Conservation (phyloP, 1,139 yeast genomes). For the Magnusiomyces clavatus region DNA sequence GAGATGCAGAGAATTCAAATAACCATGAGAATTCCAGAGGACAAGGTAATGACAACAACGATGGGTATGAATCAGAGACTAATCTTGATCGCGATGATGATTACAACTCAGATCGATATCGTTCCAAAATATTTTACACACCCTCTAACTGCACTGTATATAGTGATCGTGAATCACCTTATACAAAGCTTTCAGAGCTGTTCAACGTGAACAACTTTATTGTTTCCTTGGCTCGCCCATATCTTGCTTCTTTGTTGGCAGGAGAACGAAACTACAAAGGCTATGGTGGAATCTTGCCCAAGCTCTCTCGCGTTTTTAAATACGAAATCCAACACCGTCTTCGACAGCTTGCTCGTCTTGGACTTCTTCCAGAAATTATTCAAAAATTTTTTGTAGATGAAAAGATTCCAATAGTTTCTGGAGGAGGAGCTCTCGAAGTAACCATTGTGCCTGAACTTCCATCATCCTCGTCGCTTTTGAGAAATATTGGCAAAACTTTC, state of each 20-base stretch:
- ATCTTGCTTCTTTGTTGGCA: slow-evolving; percentile 78
- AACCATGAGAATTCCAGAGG: slow-evolving; percentile 6
- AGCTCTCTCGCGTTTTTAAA: slow-evolving; percentile 39
- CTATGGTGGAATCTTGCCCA: slow-evolving; percentile 40
- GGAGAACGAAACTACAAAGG: slow-evolving; percentile 71
- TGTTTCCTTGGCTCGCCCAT: slow-evolving; percentile 86
- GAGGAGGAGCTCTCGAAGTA: slow-evolving; percentile 56
- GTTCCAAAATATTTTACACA: slow-evolving; percentile 28
- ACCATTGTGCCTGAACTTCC: slow-evolving; percentile 85
- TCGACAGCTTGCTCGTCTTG: slow-evolving; percentile 69
- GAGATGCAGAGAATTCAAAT: no score
- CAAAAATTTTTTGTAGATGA: slow-evolving; percentile 83
- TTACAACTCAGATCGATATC: slow-evolving; percentile 41
- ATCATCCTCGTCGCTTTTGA: slow-evolving; percentile 41
- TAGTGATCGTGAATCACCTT: slow-evolving; percentile 52
- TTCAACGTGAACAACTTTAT: slow-evolving; percentile 91
- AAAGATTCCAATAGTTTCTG: slow-evolving; percentile 46
- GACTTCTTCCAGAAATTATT: slow-evolving; percentile 61
- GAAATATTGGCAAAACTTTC: slow-evolving; percentile 63
- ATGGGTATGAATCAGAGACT: slow-evolving; percentile 40
- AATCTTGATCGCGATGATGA: slow-evolving; percentile 32
- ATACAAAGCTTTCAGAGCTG: slow-evolving; percentile 79
- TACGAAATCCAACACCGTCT: slow-evolving; percentile 80
- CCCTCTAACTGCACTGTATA: slow-evolving; percentile 41
- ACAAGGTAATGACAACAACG: slow-evolving; percentile 22